Base-by-base conservation (phyloP, 2,329 filamentous ascomycete genomes). In the Sordariomycetes sp. region DNA sequence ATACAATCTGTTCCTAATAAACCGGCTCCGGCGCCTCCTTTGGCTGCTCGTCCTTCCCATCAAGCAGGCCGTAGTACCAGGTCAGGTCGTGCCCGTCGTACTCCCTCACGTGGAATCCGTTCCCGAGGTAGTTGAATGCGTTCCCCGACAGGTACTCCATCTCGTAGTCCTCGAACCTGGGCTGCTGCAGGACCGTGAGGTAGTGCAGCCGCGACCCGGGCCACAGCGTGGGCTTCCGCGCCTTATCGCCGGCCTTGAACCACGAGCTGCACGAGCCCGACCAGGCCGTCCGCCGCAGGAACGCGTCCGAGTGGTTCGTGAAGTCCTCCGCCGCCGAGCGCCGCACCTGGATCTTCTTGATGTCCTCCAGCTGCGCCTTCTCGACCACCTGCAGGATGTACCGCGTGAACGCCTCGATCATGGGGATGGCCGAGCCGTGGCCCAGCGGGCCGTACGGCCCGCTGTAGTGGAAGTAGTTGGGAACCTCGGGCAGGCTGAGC, bases 311-410 rank as follows among this genome's bases (percentile, higher is more conserved):
- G 68, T 84, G 86, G 56, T 79, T 76, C 11, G 80, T 70, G 61
- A 86, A 87, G 63, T 88, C 84, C 48, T 88, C 83, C 0, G 86
- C 73, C 0, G 87, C 87, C 34, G 74, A 71, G 52, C 76, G 75
- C 0, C 76, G 79, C 0, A 86, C 85, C 1, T 69, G 67, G 6
- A 89, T 78, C 0, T 81, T 76, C 64, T 78, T 80, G 70, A 90
- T 87, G 2, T 84, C 83, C 67, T 90, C 85, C 3, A 77, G 74
- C 1, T 78, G 78, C 0, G 82, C 75, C 64, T 90, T 90, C 54
- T 87, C 82, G 0, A 90, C 72, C 1, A 89, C 71, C 63, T 86
- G 85, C 16, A 86, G 82, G 59, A 83, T 79, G 67, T 86, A 87
- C 0, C 82, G 79, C 1, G 87, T 68, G 61, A 51, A 52, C 8